Percentiles rank a stretch among this genome's conserved stretches.
Evolutionary conservation across 2,329 filamentous ascomycete species (phyloP).

Genomic region (Harringtonia aguacate): DNA sequence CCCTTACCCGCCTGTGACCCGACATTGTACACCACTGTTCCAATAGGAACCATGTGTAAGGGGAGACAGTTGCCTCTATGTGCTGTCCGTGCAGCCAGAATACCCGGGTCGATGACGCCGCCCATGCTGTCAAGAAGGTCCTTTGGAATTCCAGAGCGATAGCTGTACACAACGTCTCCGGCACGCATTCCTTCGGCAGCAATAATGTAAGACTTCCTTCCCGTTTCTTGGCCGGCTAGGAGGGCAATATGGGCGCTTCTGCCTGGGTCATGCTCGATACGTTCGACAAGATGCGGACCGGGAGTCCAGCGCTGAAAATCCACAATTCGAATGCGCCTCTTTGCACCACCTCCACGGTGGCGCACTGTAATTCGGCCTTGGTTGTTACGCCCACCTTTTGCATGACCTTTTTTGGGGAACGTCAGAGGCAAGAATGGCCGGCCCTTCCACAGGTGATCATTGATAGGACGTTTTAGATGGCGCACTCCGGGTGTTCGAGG

Average conservation of each 20-base stretch:
- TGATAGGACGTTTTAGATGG: conserved; percentile 84
- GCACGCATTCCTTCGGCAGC: conserved; percentile 90
- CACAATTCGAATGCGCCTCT: conserved; percentile 82
- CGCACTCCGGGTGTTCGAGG: conserved; percentile 86
- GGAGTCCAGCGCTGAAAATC: conserved; percentile 74
- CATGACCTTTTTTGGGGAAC: conserved; percentile 83
- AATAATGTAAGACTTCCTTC: conserved; percentile 78
- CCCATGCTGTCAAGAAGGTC: conserved; percentile 88
- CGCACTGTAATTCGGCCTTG: conserved; percentile 77
- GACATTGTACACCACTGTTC: conserved; percentile 86
- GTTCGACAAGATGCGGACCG: conserved; percentile 79
- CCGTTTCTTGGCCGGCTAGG: conserved; percentile 62
- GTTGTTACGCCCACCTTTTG: conserved; percentile 86
- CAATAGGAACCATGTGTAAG: conserved; percentile 88
- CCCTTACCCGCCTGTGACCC: conserved; percentile 63
- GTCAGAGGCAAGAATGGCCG: conserved; percentile 74
- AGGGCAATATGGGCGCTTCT: conserved; percentile 90
- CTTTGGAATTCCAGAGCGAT: conserved; percentile 76
- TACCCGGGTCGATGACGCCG: conserved; percentile 84
- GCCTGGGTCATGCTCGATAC: conserved; percentile 93
- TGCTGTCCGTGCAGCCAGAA: conserved; percentile 87
- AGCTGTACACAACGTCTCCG: conserved; percentile 88
- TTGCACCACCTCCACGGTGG: conserved; percentile 85
- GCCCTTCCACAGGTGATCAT: conserved; percentile 95
- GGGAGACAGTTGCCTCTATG: conserved; percentile 92